Evolutionary conservation across 2,329 filamentous ascomycete genomes (phyloP), one percentile per base, ranked within the genome.

Genomic region (Trichoderma koningiopsis): DNA sequence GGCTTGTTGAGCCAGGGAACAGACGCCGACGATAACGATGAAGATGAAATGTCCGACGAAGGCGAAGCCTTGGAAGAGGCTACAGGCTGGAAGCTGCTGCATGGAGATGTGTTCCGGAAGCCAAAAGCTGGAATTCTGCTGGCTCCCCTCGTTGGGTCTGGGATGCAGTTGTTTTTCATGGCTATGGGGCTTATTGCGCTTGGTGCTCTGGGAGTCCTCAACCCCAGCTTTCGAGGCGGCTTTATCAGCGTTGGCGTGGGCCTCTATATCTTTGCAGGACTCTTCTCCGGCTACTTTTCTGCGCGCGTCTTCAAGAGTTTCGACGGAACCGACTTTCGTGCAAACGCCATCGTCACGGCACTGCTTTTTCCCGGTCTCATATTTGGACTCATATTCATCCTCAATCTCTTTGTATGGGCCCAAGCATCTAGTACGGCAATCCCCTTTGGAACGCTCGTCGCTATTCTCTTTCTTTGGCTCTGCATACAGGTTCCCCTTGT

Each of bases 361-460:
- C 82, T 90, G 11, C 84, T 96, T 3, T 92, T 96, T 76, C 93
- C 93, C 0, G 93, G 93, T 1, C 84, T 96, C 6, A 81, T 92
- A 0, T 96, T 96, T 76, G 83, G 85, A 10, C 84, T 92, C 35
- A 82, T 94, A 43, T 93, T 96, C 80, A 85, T 95, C 61, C 85
- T 96, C 70, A 96, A 97, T 78, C 84, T 96, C 11, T 96, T 96
- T 77, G 92, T 96, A 70, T 97, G 93, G 93, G 90, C 92, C 0
- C 92, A 96, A 79, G 92, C 93, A 0, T 96, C 92, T 13, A 94
- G 91, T 78, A 96, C 93, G 1, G 93, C 93, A 1, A 90, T 97
- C 40, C 93, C 93, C 0, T 94, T 97, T 74, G 87, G 90, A 40
- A 96, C 92, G 0, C 84, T 97, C 3, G 76, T 96, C 37, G 91